These are phyloP conservation scores for Paracoccidioides lutzii DNA, from an alignment of 2,329 filamentous ascomycete genomes.

Conservation along the genomic window DNA sequence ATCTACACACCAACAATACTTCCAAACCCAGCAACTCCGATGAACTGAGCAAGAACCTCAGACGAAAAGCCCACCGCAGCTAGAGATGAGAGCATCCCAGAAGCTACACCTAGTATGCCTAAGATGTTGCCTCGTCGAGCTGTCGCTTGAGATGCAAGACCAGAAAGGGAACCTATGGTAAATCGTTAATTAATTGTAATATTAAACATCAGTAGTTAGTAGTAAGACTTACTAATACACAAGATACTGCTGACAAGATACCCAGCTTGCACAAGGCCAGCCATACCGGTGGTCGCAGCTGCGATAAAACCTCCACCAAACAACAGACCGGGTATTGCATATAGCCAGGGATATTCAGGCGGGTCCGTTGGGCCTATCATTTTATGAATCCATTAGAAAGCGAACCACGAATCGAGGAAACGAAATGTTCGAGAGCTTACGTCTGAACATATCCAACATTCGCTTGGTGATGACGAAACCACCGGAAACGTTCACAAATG, in stretches of 20 bases:
- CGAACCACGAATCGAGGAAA: neutral
- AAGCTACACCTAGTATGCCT: slow-evolving; percentile 71
- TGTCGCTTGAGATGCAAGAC: slow-evolving; percentile 68
- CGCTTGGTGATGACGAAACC: slow-evolving; percentile 86
- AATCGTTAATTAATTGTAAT: neutral
- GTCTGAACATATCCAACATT: slow-evolving; percentile 86
- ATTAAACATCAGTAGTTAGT: neutral
- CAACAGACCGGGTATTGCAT: slow-evolving; percentile 60
- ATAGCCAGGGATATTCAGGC: slow-evolving; percentile 78
- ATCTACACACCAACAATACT: slow-evolving; percentile 42
- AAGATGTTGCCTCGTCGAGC: slow-evolving; percentile 76
- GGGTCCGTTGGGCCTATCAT: slow-evolving; percentile 60
- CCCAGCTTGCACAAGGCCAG: slow-evolving; percentile 72
- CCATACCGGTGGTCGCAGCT: slow-evolving; percentile 67
- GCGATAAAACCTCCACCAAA: slow-evolving; percentile 73
- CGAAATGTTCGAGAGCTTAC: slow-evolving; percentile 28
- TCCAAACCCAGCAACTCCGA: slow-evolving; percentile 59
- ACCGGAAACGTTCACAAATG: slow-evolving; percentile 78
- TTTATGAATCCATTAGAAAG: neutral
- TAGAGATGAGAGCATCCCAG: slow-evolving; percentile 71
- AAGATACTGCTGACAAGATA: slow-evolving; percentile 75
- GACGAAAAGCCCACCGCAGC: slow-evolving; percentile 68
- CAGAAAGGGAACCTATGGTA: slow-evolving; percentile 50
- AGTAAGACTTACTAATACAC: slow-evolving; percentile 53
- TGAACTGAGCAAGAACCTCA: slow-evolving; percentile 68